Evolutionary conservation across 345 rosid species (phyloP).

Genomic region (Crucihimalaya himalaica): DNA sequence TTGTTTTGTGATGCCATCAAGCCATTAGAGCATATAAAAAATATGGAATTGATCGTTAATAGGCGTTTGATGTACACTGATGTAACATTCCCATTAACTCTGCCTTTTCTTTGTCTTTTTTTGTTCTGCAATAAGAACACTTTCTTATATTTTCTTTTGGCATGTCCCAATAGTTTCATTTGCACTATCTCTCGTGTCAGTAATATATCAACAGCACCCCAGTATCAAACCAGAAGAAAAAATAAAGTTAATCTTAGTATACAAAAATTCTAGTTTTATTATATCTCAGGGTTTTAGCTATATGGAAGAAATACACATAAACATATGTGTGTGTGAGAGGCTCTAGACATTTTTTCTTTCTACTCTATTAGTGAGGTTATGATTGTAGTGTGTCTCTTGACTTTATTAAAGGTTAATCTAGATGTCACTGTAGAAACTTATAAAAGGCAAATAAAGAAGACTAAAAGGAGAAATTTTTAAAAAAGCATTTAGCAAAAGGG

Average conservation of each 20-base stretch:
- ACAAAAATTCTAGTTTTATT: not conserved
- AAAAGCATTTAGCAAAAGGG: constrained; percentile 47
- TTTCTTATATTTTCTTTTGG: constrained; percentile 38
- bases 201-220: constrained; percentile 15
- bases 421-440: constrained; percentile 32
- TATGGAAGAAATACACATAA: constrained; percentile 35
- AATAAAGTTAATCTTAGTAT: not conserved
- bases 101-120: constrained; percentile 36
- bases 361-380: constrained; percentile 44
- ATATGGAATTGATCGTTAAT: constrained; percentile 14
- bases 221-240: constrained; percentile 9
- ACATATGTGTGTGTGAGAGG: constrained; percentile 24
- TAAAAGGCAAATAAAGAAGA: constrained; percentile 10
- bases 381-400: constrained; percentile 44
- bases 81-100: constrained; percentile 40
- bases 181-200: constrained; percentile 22
- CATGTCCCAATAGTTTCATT: constrained; percentile 7
- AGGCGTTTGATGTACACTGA: constrained; percentile 28
- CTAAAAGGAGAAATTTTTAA: constrained; percentile 26
- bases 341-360: constrained; percentile 29
- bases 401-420: constrained; percentile 49
- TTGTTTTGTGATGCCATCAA: constrained; percentile 56
- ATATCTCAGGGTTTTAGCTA: constrained; percentile 8
- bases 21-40: constrained; percentile 49
- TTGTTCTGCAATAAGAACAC: constrained; percentile 29